phyloP scores from a whole-genome alignment of 257 asterid species.

The Cruciata laevipes region DNA sequence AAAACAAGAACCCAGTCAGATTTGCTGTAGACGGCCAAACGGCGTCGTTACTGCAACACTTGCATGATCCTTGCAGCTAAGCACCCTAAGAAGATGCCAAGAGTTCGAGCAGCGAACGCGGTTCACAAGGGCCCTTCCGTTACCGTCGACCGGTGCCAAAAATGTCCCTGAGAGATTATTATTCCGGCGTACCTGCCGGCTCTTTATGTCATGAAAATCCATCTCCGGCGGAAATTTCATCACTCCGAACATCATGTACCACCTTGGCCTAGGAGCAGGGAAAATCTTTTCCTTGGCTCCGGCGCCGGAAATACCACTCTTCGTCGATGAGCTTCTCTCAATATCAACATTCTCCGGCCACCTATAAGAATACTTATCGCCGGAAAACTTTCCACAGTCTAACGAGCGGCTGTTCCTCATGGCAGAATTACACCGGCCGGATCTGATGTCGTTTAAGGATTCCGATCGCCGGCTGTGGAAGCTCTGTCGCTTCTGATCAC shows the following conservation, averaged over 20 bases:
- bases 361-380: constrained; percentile 20
- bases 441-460: constrained; percentile 12
- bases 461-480: constrained; percentile 14
- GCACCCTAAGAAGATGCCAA: constrained; percentile 43
- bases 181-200: constrained; percentile 43
- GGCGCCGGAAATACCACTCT: background rate
- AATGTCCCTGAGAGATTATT: background rate
- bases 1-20: background rate
- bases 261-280: constrained; percentile 18
- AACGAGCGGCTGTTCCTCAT: constrained; percentile 44
- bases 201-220: constrained; percentile 53
- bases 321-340: constrained; percentile 13
- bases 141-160: background rate
- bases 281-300: constrained; percentile 4
- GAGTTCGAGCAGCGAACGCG: constrained; percentile 22
- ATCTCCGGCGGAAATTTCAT: constrained; percentile 45
- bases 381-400: constrained; percentile 28
- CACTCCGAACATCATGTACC: constrained; percentile 54
- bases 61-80: constrained; percentile 49
- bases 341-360: constrained; percentile 12
- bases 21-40: constrained; percentile 25
- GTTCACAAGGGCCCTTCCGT: constrained; percentile 5
- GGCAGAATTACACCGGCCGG: background rate
- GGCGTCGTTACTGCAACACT: constrained; percentile 46
- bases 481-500: background rate